These are phyloP conservation scores for Oryza officinalis DNA, from an alignment of 176 grass and related monocot species.

Conservation along the genomic window DNA sequence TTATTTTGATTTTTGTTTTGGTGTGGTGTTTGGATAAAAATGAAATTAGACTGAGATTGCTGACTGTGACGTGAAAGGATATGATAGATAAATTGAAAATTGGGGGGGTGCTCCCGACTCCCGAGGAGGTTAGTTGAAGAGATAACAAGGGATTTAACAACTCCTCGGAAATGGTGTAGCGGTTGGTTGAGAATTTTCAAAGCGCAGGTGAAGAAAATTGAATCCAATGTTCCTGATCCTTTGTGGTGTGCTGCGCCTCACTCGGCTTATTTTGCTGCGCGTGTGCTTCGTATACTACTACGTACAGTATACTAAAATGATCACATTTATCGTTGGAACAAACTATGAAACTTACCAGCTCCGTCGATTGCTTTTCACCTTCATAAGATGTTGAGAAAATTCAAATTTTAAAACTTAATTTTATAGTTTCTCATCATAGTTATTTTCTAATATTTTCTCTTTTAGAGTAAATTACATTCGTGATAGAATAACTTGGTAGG, in stretches of 20 bases:
- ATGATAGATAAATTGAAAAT: conserved; percentile 23
- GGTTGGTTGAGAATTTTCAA: conserved; percentile 29
- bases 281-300: too few species aligned
- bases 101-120: conserved; percentile 34
- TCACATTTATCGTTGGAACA: background rate
- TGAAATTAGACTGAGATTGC: background rate
- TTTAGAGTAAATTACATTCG: too few species aligned
- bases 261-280: background rate
- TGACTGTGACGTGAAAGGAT: conserved; percentile 27
- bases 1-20: too few species aligned
- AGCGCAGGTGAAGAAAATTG: conserved; percentile 22
- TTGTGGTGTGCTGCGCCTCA: conserved; percentile 5
- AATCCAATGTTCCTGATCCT: conserved; percentile 29
- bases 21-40: background rate
- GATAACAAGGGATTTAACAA: conserved; percentile 52
- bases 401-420: too few species aligned
- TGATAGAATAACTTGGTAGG: too few species aligned
- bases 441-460: too few species aligned
- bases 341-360: too few species aligned
- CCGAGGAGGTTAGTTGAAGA: conserved; percentile 45
- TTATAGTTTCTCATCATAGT: too few species aligned
- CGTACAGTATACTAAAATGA: background rate
- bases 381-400: too few species aligned
- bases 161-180: conserved; percentile 34
- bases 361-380: too few species aligned